Base-by-base conservation (phyloP, 1,284 basidiomycete species). In the Moesziomyces sp. region DNA sequence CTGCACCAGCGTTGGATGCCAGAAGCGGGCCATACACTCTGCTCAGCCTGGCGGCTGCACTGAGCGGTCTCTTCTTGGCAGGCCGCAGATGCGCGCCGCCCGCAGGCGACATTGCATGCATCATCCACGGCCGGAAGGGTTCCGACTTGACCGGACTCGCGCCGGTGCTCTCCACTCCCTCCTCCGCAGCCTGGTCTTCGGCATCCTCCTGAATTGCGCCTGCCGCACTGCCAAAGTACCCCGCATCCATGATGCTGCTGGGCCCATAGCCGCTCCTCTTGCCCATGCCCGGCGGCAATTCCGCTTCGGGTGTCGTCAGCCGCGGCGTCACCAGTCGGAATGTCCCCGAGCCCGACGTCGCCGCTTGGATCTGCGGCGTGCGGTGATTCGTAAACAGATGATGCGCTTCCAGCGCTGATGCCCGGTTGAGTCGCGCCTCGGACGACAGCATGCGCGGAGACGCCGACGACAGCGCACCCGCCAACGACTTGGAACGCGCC, bases 331-430 rank as follows among this genome's bases (percentile, higher is more conserved):
- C 63, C 4, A 80, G 49, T n/a, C 79, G 53, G 45, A 80, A 78
- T 9, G 77, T 79, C 10, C 77, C 79, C 14, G 72, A 64, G 0
- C 79, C 79, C 9, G 75, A 76, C 10, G 79, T 80, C 10, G 79
- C 79, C 16, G 78, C 77, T 30, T 80, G 78, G 21, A 80, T 77
- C 48, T 76, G 75, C 19, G 78, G 60, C 19, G 45, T 65, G 23
- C 64, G 55, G 51, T 70, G 52, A 21, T 40, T 57, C 40, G 58
- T 53, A 24, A 77, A 74, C 7, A 77, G 53, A 28, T 63, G 66
- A 19, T 74, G 71, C 7, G 71, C 67, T 42, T 69, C 71, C n/a
- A 65, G 58, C 1, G 63, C 64, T 13, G 67, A 74, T 1, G 72
- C 59, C 11, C 75, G 60, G 24, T 68, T 56, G 19, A 44, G 21